phyloP scores from a whole-genome alignment of 768 basidiomycete genomes.

The Floccularia luteovirens region DNA sequence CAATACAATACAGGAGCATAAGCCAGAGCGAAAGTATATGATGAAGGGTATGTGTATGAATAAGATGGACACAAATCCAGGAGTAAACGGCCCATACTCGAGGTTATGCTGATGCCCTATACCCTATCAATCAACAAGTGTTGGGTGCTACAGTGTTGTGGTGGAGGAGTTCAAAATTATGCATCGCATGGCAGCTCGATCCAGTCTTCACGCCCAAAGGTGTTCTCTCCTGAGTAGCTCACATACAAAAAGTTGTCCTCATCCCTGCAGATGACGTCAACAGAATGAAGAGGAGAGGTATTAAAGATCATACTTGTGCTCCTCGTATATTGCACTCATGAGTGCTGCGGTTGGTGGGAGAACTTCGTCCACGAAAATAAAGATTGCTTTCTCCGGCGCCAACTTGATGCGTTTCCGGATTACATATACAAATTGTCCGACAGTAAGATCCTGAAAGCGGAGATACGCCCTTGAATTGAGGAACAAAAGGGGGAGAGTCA shows the following conservation, averaged over 20 bases:
- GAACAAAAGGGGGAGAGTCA: background rate
- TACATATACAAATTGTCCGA: conserved; percentile 98
- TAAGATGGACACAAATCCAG: conserved; percentile 1
- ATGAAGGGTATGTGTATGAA: conserved; percentile 8
- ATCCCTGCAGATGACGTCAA: conserved; percentile 56
- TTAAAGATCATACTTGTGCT: conserved; percentile 80
- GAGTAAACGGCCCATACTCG: background rate
- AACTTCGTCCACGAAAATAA: conserved; percentile 99
- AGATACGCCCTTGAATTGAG: background rate
- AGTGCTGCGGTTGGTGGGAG: conserved; percentile 95
- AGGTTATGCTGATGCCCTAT: background rate
- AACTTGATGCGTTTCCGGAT: conserved; percentile 99
- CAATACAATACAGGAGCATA: conserved; percentile 7
- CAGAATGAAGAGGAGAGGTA: conserved; percentile 3
- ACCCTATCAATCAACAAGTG: too few relatives aligned
- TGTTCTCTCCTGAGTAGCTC: conserved; percentile 98
- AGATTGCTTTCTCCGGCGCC: conserved; percentile 98
- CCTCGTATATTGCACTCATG: conserved; percentile 99
- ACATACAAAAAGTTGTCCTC: conserved; percentile 99
- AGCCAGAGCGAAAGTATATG: conserved; percentile 1
- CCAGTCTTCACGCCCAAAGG: conserved; percentile 63
- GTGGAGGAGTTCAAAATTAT: conserved; percentile 12
- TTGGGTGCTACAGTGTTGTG: background rate
- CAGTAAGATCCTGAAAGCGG: conserved; percentile 74
- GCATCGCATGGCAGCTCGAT: conserved; percentile 38